Base-by-base conservation (phyloP, 179 eudicot species). In the Pouteria campechiana region DNA sequence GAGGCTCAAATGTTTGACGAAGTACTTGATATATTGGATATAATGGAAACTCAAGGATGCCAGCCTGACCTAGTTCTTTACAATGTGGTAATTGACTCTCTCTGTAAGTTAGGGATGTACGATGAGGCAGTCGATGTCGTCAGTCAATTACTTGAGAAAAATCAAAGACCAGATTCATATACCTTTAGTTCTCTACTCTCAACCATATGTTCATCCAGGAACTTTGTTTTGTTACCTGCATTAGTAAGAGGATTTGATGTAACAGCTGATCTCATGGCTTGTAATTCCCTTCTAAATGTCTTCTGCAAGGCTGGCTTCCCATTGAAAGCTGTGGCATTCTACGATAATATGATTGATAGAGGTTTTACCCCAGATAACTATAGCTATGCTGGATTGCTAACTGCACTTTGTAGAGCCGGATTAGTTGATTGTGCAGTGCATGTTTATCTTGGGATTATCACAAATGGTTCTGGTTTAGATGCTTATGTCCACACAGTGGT, bases 231-330 rank as follows among this genome's bases (percentile, higher is more conserved):
- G 24, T 63, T 71, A 9, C 67, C 82, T 19, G 37, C 57, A 16
- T 29, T 75, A 27, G 37, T 65, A 3, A 37, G 47, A 46, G 71
- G 72, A 19, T 17, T 46, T 29, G 30, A 22, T 13, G 21, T 68
- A 35, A 63, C 64, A 24, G 45, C 60, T 34, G 78, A 75, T 43
- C 61, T 67, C 36, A 61, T 58, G 10, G 58, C 50, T 7, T 67
- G 63, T 25, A 75, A 75, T 47, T 56, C 66, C 19, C 60, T 75
- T 37, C 32, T 75, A 20, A 64, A 58, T 46, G 71, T 63, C 32
- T 64, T 63, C 23, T 75, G 75, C 51, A 68, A 61, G 51, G 71
- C 82, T 20, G 82, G 82, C 29, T 48, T 55, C 41, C 67, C 75
- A 14, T 28, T 42, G 29, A 41, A 44, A 45, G 78, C 75, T 38